Base-by-base conservation (phyloP, 1,139 yeast species). In the Yarrowia galli region DNA sequence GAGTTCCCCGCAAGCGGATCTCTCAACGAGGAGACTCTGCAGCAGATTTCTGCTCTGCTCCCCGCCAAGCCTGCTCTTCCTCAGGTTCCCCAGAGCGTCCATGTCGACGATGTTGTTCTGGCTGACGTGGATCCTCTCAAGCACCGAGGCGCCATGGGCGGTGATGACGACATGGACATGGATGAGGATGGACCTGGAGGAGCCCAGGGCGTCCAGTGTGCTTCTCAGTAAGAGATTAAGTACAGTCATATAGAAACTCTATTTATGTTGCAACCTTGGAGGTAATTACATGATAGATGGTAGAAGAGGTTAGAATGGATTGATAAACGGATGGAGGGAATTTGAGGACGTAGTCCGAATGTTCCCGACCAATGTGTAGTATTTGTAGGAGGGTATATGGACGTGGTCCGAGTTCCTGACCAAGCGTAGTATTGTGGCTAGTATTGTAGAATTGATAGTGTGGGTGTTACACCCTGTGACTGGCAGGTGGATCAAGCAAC, bases 91-190 rank as follows among this genome's bases (percentile, higher is more conserved):
- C 73, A 71, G 42, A 76, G 74, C 48, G 82, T 77, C 42, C 76
- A 85, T 70, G 86, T 90, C 71, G 99, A 96, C 74, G 98, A 95
- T 73, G 95, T 95, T 76, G 89, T 88, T 54, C 80, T 87, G 77
- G 82, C 82, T 61, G 88, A 84, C 68, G 83, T 85, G 65, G 91
- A 87, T 75, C 88, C 89, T 53, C 75, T 81, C 75, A 83, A 81
- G 79, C 86, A 85, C 75, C 72, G 79, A 69, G 74, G 75, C 49
- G 75, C 79, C 23, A 25, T 38, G 36, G 61, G 46, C 25, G 61
- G 46, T 13, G 85, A 84, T 70, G 83, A 83, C 70, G 89, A 86
- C 67, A 81, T 77, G 53, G 89, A 86, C 68, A 81, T 77, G 56
- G 85, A 86, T 12, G 89, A 85, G 65, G 89, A 85, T 42, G 87